Base-by-base conservation (phyloP, 768 basidiomycete genomes). In the Podaxis sp. region DNA sequence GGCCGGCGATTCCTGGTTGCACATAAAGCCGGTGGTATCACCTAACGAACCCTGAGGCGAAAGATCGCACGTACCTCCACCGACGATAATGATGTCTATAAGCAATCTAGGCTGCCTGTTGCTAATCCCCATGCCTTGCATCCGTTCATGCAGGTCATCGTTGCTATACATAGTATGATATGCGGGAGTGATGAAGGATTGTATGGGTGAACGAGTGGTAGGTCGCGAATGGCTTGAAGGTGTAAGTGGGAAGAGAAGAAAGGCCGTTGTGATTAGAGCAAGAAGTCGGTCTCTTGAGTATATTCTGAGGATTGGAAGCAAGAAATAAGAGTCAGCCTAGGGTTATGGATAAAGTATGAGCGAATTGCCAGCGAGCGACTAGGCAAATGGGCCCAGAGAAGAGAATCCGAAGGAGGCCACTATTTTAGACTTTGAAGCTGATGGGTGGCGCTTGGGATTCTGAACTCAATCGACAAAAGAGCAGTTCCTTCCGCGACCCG, bases 21-120 rank as follows among this genome's bases (percentile, higher is more conserved):
- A 15, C 4, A 57, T 11, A 56, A 30, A 28, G 11, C 17, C 37
- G 52, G n/a, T 17, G 26, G 8, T 40, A 44, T 6, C n/a, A 5
- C 13, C 12, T 46, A 3, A 2, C 17, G 17, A 46, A 22, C 46
- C 20, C 37, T 28, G 13, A 38, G 17, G 12, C 7, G 30, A 20
- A 40, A 58, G 11, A 17, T 11, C 5, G 56, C 2, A 72, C 72
- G 60, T 54, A 77, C 77, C 81, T 48, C 79, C 84, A 55, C 84
- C 84, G 28, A 84, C 74, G 41, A 85, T 73, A 20, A 82, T 63
- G 62, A 84, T 79, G 55, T 83, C 75, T 28, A 80, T 71, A 22
- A 48, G 28, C 33, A 62, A 17, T 20, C 3, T 56, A 13, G 28
- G 53, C 13, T 28, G 22, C 15, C 13, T 33, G 33, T 12, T 44